Conservation (phyloP, 495 filamentous ascomycete genomes). For the Neurospora sp. region DNA sequence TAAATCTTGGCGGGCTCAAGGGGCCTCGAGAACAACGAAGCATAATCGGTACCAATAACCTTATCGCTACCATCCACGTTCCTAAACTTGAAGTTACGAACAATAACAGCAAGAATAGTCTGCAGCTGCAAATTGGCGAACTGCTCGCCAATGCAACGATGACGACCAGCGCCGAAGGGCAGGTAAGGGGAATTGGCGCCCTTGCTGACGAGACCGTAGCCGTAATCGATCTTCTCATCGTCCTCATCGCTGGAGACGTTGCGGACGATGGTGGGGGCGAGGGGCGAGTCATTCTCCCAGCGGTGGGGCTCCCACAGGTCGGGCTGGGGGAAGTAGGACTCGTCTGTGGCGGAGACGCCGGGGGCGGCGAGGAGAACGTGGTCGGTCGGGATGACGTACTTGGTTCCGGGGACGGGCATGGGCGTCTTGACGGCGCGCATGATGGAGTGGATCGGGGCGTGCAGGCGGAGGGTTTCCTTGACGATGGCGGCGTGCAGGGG, state of each 20-base stretch:
- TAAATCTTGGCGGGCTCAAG: constrained; percentile 52
- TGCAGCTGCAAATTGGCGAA: constrained; percentile 90
- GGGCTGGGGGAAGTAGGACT: constrained; percentile 72
- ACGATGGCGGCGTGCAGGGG: constrained; percentile 60
- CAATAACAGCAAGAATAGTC: constrained; percentile 71
- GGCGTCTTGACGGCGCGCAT: constrained; percentile 76
- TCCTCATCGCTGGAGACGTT: constrained; percentile 46
- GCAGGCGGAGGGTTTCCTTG: constrained; percentile 71
- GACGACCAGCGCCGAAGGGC: constrained; percentile 87
- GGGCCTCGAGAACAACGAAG: constrained; percentile 54
- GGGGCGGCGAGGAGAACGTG: constrained; percentile 76
- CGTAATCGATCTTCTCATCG: constrained; percentile 79
- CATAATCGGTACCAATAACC: constrained; percentile 78
- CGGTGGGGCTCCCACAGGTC: constrained; percentile 77
- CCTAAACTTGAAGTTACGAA: constrained; percentile 63
- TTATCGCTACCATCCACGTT: constrained; percentile 58
- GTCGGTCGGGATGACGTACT: constrained; percentile 63
- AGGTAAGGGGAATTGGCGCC: constrained; percentile 80
- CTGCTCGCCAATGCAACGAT: constrained; percentile 94
- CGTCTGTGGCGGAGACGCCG: constrained; percentile 59
- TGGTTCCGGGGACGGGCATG: constrained; percentile 66
- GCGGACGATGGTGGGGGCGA: constrained; percentile 34
- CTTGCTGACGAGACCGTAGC: constrained; percentile 86
- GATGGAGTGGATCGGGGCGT: constrained; percentile 77
- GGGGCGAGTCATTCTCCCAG: constrained; percentile 53